Evolutionary conservation across 305 asterid genomes (phyloP).

Genomic region (Euphrasia arctica): DNA sequence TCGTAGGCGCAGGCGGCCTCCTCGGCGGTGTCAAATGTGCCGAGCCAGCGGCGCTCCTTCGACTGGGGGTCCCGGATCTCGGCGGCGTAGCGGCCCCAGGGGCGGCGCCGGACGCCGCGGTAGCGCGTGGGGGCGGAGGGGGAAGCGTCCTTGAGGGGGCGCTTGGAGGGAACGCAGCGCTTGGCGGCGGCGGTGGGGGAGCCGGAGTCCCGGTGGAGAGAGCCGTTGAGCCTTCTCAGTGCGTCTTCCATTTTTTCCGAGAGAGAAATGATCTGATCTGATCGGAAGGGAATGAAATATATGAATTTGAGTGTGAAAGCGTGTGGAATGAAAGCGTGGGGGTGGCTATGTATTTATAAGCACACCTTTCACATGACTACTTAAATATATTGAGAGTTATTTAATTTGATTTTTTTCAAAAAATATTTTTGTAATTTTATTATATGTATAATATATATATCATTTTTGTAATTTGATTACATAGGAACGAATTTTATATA

Average conservation of each 20-base stretch:
- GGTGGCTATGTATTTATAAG: conserved; percentile 42
- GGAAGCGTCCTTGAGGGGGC: conserved; percentile 39
- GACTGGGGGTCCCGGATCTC: conserved; percentile 87
- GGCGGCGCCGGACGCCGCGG: conserved; percentile 95
- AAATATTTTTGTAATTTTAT: too few relatives aligned
- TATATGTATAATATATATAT: too few relatives aligned
- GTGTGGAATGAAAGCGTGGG: conserved; percentile 26
- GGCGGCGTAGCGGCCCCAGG: conserved; percentile 97
- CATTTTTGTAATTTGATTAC: too few relatives aligned
- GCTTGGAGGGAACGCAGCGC: conserved; percentile 47
- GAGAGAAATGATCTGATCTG: conserved; percentile 1
- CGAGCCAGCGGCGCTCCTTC: conserved; percentile 87
- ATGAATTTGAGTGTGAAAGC: conserved; percentile 24
- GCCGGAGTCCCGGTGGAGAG: conserved; percentile 37
- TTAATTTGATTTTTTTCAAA: too few relatives aligned
- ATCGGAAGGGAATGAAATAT: conserved; percentile 4
- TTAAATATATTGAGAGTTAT: too few relatives aligned
- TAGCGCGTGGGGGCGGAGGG: conserved; percentile 42
- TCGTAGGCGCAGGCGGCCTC: conserved; percentile 97
- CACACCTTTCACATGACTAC: neutral
- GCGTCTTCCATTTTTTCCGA: conserved; percentile 67
- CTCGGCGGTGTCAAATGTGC: conserved; percentile 96
- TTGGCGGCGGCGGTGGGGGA: conserved; percentile 32
- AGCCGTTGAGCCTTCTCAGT: conserved; percentile 58
- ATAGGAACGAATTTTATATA: too few relatives aligned